These are phyloP conservation scores for Ilyonectria sp. DNA, from an alignment of 2,329 filamentous ascomycete species.

Conservation along the genomic window DNA sequence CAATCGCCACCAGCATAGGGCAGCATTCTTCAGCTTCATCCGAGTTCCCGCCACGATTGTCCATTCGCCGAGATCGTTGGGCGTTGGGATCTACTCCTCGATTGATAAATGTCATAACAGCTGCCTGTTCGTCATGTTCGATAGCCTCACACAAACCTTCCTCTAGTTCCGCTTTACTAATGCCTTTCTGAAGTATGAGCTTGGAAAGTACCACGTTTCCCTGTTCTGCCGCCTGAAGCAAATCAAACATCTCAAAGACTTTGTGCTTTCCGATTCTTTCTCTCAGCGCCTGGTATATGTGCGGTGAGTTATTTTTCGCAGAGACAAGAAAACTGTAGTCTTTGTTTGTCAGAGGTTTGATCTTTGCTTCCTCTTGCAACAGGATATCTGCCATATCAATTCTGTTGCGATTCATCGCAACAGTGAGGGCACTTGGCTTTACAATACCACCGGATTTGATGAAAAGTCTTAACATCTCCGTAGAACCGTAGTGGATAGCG, in stretches of 20 bases:
- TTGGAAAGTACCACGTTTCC: neutral
- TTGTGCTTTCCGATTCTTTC: too few species aligned
- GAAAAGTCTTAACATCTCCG: neutral
- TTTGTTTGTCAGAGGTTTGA: neutral
- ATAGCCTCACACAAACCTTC: neutral
- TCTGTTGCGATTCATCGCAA: neutral
- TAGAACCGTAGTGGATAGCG: neutral
- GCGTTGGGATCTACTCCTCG: constrained; percentile 3
- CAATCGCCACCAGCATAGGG: neutral
- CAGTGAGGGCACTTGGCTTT: neutral
- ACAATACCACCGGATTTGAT: neutral
- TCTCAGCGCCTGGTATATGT: neutral
- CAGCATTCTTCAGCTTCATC: neutral
- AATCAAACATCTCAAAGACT: neutral
- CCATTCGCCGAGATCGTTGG: neutral
- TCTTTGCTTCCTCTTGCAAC: neutral
- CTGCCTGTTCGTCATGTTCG: neutral
- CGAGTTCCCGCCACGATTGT: neutral
- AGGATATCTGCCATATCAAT: neutral
- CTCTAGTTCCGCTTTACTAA: neutral
- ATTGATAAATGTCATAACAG: neutral
- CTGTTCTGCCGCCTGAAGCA: neutral
- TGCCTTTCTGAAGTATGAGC: neutral
- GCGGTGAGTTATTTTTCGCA: neutral
- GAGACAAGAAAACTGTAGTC: neutral